These are phyloP conservation scores for Liquidambar formosana DNA, from an alignment of 164 flowering plant species.

Conservation along the genomic window DNA sequence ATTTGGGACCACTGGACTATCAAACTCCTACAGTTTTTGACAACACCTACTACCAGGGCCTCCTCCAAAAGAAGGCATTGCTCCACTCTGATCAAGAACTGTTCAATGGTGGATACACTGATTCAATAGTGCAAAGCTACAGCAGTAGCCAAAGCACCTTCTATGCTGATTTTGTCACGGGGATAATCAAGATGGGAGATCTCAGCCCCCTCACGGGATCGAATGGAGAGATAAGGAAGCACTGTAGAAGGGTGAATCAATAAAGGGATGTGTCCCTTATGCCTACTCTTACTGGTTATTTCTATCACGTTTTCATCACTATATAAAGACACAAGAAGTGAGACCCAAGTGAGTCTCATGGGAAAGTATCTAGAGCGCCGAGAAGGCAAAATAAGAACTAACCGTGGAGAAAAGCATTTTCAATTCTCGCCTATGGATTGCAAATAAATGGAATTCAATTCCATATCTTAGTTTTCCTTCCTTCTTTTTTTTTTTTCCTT, in stretches of 20 bases:
- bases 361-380: too few relatives aligned
- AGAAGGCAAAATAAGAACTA: too few relatives aligned
- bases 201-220: slow-evolving; percentile 64
- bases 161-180: slow-evolving; percentile 43
- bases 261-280: too few relatives aligned
- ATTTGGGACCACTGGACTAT: slow-evolving; percentile 58
- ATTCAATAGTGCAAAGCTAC: slow-evolving; percentile 47
- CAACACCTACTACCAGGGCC: slow-evolving; percentile 50
- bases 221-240: slow-evolving; percentile 57
- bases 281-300: too few relatives aligned
- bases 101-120: slow-evolving; percentile 59
- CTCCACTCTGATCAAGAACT: slow-evolving; percentile 69
- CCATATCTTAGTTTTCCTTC: too few relatives aligned
- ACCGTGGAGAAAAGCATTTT: too few relatives aligned
- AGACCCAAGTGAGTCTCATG: too few relatives aligned
- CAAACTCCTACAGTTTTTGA: slow-evolving; percentile 49
- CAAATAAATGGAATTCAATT: too few relatives aligned
- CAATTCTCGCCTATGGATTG: too few relatives aligned
- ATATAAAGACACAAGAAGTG: too few relatives aligned
- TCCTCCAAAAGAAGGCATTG: slow-evolving; percentile 40
- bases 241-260: slow-evolving; percentile 51
- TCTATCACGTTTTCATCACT: too few relatives aligned
- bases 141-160: slow-evolving; percentile 28
- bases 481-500: too few relatives aligned
- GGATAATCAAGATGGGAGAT: slow-evolving; percentile 71